phyloP scores from a whole-genome alignment of 1,284 basidiomycete species.

The Rhodotorula sp. region DNA sequence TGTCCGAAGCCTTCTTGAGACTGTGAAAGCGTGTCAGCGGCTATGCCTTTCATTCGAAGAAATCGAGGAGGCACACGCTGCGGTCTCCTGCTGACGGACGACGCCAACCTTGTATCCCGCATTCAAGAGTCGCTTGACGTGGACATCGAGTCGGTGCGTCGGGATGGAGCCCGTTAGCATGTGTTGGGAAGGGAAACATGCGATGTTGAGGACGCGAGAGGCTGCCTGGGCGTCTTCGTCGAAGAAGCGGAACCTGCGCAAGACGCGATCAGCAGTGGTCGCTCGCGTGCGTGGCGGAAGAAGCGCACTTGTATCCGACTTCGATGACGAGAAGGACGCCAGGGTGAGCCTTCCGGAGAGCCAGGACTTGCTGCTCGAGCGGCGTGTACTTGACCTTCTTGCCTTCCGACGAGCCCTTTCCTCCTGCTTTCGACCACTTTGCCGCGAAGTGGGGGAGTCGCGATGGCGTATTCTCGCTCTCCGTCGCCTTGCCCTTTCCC shows the following conservation, averaged over 20 bases:
- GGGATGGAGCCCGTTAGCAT: constrained; percentile 36
- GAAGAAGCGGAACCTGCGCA: constrained; percentile 42
- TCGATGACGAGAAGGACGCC: constrained; percentile 42
- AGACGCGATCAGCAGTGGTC: no score
- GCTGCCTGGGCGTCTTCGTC: constrained; percentile 39
- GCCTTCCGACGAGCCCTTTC: neutral
- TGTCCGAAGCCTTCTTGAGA: constrained; percentile 85
- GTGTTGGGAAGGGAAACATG: constrained; percentile 32
- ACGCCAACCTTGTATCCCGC: constrained; percentile 88
- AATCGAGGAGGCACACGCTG: constrained; percentile 55
- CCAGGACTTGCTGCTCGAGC: constrained; percentile 43
- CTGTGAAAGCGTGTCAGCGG: neutral
- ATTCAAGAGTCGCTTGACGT: constrained; percentile 85
- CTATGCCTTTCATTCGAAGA: neutral
- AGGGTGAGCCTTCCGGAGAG: constrained; percentile 38
- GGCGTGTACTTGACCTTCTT: constrained; percentile 42
- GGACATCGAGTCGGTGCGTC: constrained; percentile 64
- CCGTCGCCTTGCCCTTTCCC: constrained; percentile 23
- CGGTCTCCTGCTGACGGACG: constrained; percentile 88
- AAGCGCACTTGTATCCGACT: constrained; percentile 41
- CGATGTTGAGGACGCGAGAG: constrained; percentile 36
- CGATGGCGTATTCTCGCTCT: neutral
- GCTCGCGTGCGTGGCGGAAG: no score
- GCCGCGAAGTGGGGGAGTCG: constrained; percentile 20
- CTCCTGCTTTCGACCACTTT: neutral